Percentiles rank a stretch among this genome's conserved stretches.
Evolutionary conservation across 805 yeast genomes (phyloP).

Genomic region (Candida methanosorbosa): DNA sequence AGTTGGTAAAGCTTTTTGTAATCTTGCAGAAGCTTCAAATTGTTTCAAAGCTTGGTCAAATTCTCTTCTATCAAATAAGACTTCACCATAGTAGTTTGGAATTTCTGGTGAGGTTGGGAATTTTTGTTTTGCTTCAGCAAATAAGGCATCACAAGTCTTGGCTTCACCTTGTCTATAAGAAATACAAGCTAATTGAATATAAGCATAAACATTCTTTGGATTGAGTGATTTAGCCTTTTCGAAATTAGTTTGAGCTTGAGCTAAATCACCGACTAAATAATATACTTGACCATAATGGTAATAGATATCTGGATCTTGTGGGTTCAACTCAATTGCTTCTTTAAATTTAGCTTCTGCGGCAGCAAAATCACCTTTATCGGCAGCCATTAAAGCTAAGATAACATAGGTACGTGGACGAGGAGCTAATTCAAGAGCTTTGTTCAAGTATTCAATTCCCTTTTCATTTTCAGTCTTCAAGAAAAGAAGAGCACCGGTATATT

Average conservation of each 20-base stretch:
- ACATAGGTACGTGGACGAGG: slow-evolving; percentile 82
- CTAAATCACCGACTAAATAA: slow-evolving; percentile 70
- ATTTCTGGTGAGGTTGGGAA: slow-evolving; percentile 88
- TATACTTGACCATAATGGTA: slow-evolving; percentile 93
- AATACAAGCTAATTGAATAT: slow-evolving; percentile 89
- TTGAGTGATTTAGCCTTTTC: slow-evolving; percentile 67
- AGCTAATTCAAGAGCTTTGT: slow-evolving; percentile 51
- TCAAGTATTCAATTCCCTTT: slow-evolving; percentile 54
- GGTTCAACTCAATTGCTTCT: slow-evolving; percentile 59
- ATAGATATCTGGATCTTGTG: slow-evolving; percentile 71
- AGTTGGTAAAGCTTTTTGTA: slow-evolving; percentile 62
- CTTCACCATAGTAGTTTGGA: slow-evolving; percentile 94
- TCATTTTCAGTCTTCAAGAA: slow-evolving; percentile 72
- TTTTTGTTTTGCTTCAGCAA: slow-evolving; percentile 58
- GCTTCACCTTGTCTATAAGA: slow-evolving; percentile 68
- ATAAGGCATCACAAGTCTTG: slow-evolving; percentile 50
- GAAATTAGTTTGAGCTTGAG: slow-evolving; percentile 66
- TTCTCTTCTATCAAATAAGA: slow-evolving; percentile 75
- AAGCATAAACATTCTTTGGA: slow-evolving; percentile 71
- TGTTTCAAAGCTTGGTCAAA: slow-evolving; percentile 65
- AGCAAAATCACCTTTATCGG: slow-evolving; percentile 62
- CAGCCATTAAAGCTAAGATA: slow-evolving; percentile 71
- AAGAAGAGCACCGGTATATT: slow-evolving; percentile 73
- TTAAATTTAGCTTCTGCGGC: slow-evolving; percentile 62
- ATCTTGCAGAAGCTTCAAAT: slow-evolving; percentile 77